Evolutionary conservation across 164 flowering plant species (phyloP).

Genomic region (Dillenia turbinata): DNA sequence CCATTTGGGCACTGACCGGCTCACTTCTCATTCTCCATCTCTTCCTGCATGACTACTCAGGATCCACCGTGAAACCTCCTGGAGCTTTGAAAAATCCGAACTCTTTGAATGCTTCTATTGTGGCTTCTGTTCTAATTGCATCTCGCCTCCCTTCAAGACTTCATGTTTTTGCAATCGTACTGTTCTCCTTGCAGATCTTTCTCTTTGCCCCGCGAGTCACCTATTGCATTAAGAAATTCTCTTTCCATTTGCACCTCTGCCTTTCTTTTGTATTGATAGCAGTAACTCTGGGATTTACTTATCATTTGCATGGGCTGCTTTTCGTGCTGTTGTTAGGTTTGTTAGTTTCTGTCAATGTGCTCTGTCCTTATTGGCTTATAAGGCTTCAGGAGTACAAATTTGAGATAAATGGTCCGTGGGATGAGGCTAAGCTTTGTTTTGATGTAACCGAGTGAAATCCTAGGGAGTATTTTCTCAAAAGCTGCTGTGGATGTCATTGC

Average conservation of each 20-base stretch:
- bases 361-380: slow-evolving; percentile 95
- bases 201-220: slow-evolving; percentile 86
- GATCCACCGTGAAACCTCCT: slow-evolving; percentile 67
- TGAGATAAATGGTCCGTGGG: slow-evolving; percentile 99
- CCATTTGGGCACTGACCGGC: slow-evolving; percentile 81
- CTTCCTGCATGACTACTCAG: slow-evolving; percentile 85
- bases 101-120: slow-evolving; percentile 84
- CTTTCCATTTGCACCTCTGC: slow-evolving; percentile 57
- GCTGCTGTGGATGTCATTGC: no score
- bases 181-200: slow-evolving; percentile 89
- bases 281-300: slow-evolving; percentile 49
- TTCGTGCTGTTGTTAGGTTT: slow-evolving; percentile 52
- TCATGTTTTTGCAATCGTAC: slow-evolving; percentile 78
- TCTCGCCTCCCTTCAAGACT: slow-evolving; percentile 90
- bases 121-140: slow-evolving; percentile 88
- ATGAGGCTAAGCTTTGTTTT: slow-evolving; percentile 97
- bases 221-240: slow-evolving; percentile 72
- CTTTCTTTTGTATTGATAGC: slow-evolving; percentile 64
- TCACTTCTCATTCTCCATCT: slow-evolving; percentile 77
- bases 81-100: slow-evolving; percentile 69
- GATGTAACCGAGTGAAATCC: slow-evolving; percentile 64
- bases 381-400: slow-evolving; percentile 86
- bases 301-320: slow-evolving; percentile 41
- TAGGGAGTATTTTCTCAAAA: no score
- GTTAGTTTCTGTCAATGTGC: slow-evolving; percentile 58